Evolutionary conservation across 164 flowering plant genomes (phyloP).

Genomic region (Tinospora cordifolia): DNA sequence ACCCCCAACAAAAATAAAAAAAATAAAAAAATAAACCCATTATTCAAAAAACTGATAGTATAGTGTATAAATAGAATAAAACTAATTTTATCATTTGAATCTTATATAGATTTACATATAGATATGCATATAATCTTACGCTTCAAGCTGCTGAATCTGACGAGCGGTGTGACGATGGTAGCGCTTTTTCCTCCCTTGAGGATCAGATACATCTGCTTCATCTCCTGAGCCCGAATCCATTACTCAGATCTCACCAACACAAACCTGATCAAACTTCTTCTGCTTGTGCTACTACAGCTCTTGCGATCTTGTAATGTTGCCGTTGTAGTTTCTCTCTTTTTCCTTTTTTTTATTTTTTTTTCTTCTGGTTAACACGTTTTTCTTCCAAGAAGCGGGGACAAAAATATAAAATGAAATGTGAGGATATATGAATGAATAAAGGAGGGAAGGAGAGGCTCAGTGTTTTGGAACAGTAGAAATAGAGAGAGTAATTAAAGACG

Average conservation of each 20-base stretch:
- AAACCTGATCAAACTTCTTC: not conserved
- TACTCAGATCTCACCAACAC: slow-evolving; percentile 16
- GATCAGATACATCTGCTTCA: slow-evolving; percentile 64
- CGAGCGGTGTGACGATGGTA: slow-evolving; percentile 96
- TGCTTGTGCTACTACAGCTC: too few relatives aligned
- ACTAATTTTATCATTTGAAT: too few relatives aligned
- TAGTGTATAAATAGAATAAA: too few relatives aligned
- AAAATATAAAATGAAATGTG: too few relatives aligned
- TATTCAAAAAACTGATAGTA: too few relatives aligned
- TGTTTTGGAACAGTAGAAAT: not conserved
- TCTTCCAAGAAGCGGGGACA: too few relatives aligned
- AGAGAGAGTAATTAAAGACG: slow-evolving; percentile 1
- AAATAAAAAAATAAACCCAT: too few relatives aligned
- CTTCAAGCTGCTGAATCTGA: slow-evolving; percentile 91
- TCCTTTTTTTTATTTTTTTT: too few relatives aligned
- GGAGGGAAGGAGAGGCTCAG: not conserved
- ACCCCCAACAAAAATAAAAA: not conserved
- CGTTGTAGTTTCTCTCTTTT: too few relatives aligned
- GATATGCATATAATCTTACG: slow-evolving; percentile 31
- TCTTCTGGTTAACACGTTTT: too few relatives aligned
- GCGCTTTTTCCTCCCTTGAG: slow-evolving; percentile 61
- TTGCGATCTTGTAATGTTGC: too few relatives aligned
- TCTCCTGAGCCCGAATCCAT: slow-evolving; percentile 81
- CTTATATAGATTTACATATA: not conserved
- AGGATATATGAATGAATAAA: too few relatives aligned